Evolutionary conservation across 225 moss, liverwort and hornwort species (phyloP), one percentile per base, ranked within the genome.

Genomic region (Lunularia cruciata): DNA sequence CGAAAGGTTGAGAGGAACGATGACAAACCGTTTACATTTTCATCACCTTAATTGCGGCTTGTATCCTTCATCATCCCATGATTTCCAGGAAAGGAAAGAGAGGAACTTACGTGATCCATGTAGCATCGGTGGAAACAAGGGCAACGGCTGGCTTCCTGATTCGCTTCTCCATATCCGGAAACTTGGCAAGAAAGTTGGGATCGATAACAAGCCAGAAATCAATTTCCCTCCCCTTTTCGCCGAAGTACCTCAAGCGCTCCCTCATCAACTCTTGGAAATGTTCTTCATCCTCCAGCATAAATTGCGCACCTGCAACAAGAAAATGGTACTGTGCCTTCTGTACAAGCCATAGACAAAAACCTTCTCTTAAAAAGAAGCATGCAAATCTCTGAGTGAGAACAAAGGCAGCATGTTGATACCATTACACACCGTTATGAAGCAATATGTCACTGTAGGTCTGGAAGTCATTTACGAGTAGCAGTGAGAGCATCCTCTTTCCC

Each of bases 131-230:
- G 47, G 96, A 98, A 49, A 98, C 84, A 18, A 98, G 89, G 3
- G 96, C 96, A 39, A 74, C 92, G 15, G 89, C 82, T 3, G 96
- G 96, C 77, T 89, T 81, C 65, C 79, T 81, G 39, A 98, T 70
- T 47, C 87, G 89, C 58, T 80, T 83, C 27, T 85, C 83, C 33
- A 90, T 70, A 35, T 98, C 90, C 1, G 96, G 96, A 48, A 82
- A 85, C 59, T 87, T 83, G 68, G 88, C 81, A 28, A 98, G 82
- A 33, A 90, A 98, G 60, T 85, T 78, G 3, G 96, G 96, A 30
- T 92, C 96, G 75, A 98, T 81, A 57, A 86, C 90, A 61, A 98
- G 78, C 96, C 92, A 92, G 67, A 92, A 98, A 75, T 98, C 87
- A 59, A 86, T 83, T 46, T 86, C 87, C 80, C 73, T 87, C 34